Conservation (phyloP, 177 flowering plant species). For the Vitis hybrid region DNA sequence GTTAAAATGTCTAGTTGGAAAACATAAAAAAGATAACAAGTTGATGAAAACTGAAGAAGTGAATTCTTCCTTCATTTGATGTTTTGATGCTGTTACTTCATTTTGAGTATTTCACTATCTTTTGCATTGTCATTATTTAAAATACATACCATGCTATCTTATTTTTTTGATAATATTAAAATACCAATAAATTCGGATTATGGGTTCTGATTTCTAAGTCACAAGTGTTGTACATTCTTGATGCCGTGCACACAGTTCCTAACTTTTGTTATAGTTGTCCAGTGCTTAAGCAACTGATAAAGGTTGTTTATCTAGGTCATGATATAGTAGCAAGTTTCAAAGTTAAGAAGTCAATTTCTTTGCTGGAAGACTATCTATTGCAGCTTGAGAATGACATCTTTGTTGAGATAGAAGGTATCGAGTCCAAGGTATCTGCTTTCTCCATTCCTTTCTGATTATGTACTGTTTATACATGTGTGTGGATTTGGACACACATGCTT, state of each 20-base stretch:
- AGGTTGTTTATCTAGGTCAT: slow-evolving; percentile 42
- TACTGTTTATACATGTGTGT: neutral
- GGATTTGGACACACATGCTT: neutral
- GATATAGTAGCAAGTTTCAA: slow-evolving; percentile 66
- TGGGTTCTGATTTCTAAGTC: neutral
- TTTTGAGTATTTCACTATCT: neutral
- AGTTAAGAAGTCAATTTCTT: slow-evolving; percentile 45
- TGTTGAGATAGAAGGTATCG: slow-evolving; percentile 40
- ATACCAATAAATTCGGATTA: neutral
- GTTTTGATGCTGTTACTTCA: neutral
- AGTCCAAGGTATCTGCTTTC: slow-evolving; percentile 32
- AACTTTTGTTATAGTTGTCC: neutral
- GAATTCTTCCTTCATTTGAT: neutral
- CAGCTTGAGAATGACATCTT: slow-evolving; percentile 58
- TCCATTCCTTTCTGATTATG: neutral
- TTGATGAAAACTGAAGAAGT: neutral
- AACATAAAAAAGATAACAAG: neutral
- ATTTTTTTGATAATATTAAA: neutral
- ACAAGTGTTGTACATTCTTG: neutral
- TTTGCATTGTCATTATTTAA: neutral
- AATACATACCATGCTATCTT: neutral
- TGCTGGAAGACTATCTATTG: slow-evolving; percentile 44
- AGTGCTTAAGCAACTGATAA: slow-evolving; percentile 11
- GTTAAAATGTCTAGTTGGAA: neutral
- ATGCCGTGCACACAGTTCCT: neutral